Evolutionary conservation across 164 flowering plant genomes (phyloP), one percentile per base, ranked within the genome.

Genomic region (Hamamelis virginiana): DNA sequence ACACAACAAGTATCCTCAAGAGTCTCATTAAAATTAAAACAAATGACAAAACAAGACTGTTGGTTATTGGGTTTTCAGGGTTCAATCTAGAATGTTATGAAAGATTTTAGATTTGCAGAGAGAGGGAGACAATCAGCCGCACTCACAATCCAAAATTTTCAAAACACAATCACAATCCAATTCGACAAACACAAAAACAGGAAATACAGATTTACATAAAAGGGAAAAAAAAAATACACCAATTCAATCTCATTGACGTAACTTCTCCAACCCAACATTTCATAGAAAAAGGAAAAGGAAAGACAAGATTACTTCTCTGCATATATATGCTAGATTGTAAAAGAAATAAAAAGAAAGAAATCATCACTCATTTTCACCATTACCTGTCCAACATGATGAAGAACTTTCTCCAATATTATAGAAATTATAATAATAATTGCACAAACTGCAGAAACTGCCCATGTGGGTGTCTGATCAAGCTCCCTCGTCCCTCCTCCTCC

Each of bases 381-480:
- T 70, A 87, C 91, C 77, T 69, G 61, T 60, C 84, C 91, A 62
- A 80, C 38, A 16, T 22, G 41, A 60, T 87, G 88, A 77, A 87
- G 77, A 64, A 78, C 46, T 44, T 81, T 80, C 70, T 87, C 91
- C 65, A 87, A 52, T 8, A 74, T 15, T 41, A 87, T 77, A 25
- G 91, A 87, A 68, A 87, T 77, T 5, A 86, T 0, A 48, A 87
- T 59, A 27, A 87, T 84, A 23, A 81, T 74, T 1, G 84, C 83
- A 75, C 83, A 81, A 70, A 87, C 89, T 6, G 72, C 60, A 46
- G 89, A 74, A 18, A 87, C 87, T 0, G 91, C 88, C 91, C 91
- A 87, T n/a, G 91, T 87, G 0, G 91, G 83, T 8, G 91, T 87
- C 70, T 83, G 80, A 73, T 84, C 84, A 21, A 87, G 83, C 83